Base-by-base conservation (phyloP, 2,329 filamentous ascomycete species). In the Didymella glomerata region DNA sequence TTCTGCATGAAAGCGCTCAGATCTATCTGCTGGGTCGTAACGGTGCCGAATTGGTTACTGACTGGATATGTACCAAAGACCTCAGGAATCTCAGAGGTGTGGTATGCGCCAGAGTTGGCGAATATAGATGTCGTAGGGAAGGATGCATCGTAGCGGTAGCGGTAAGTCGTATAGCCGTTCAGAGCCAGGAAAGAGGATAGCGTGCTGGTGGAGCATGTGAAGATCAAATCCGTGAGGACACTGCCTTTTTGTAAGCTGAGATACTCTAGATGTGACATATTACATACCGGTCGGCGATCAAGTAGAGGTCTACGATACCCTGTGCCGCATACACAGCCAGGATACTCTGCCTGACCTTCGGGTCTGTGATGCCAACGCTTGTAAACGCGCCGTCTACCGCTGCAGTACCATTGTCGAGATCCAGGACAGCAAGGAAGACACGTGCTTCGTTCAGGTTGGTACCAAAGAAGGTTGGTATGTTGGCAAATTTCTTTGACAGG, bases 1-100 rank as follows among this genome's bases (percentile, higher is more conserved):
- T 44, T 56, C 20, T 63, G 62, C 68, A 72, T 70, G 16, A 61
- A 63, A 2, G 63, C 38, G 34, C 68, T 70, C 2, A 71, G 54
- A 4, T 47, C 20, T 8, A 59, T 63, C 38, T 71, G 61, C 50
- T 64, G 57, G 11, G 42, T 34, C 1, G 67, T 69, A 5, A 58
- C 61, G 38, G 46, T 54, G 9, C 61, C 63, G 14, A 54, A 61
- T 1, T 57, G 28, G 13, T 55, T 64, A 0, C 52, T 60, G 13
- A 46, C 20, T 1, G 63, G 61, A 47, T 68, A 71, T 4, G 67
- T 70, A 4, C 66, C 62, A 13, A 69, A 71, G 4, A 70, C 69
- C 22, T 63, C 54, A 0, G 60, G 53, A 7, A 71, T 70, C 46
- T 72, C 68, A 3, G 61, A 56, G 2, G 62, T 52, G 34, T 72